These are phyloP conservation scores for Buddleja alternifolia DNA, from an alignment of 257 asterid species.

Conservation along the genomic window DNA sequence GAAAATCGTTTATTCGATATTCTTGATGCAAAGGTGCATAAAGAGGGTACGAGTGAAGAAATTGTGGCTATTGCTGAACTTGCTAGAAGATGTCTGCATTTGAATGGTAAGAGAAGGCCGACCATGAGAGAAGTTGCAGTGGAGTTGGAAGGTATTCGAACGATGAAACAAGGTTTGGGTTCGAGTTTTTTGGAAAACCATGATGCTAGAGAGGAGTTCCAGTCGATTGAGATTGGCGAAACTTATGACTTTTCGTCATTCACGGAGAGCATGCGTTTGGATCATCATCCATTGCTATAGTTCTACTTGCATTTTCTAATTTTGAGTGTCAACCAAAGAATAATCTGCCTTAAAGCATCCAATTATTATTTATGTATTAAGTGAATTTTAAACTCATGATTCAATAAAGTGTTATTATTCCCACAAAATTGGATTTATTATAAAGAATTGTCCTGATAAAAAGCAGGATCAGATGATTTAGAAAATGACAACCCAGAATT, in stretches of 20 bases:
- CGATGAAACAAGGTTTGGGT: not conserved
- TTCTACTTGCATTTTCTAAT: no score
- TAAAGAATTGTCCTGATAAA: no score
- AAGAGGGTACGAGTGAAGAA: constrained; percentile 8
- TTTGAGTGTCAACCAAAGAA: no score
- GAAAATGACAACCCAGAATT: no score
- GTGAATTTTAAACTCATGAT: no score
- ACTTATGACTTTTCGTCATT: not conserved
- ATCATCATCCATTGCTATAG: not conserved
- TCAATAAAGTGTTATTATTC: no score
- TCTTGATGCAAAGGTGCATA: constrained; percentile 24
- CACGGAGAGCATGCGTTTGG: constrained; percentile 7
- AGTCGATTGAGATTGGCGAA: not conserved
- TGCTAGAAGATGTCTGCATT: constrained; percentile 28
- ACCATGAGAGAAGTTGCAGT: constrained; percentile 30
- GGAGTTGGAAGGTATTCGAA: constrained; percentile 21
- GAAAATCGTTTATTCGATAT: constrained; percentile 13
- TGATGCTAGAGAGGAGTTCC: not conserved
- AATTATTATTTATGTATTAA: no score
- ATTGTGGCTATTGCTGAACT: constrained; percentile 22
- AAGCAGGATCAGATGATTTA: no score
- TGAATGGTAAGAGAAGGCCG: constrained; percentile 32
- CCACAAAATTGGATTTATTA: no score
- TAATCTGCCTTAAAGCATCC: no score
- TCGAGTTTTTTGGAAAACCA: no score